These are phyloP conservation scores for Geotrichum fermentans DNA, from an alignment of 1,139 yeast species.

Conservation along the genomic window DNA sequence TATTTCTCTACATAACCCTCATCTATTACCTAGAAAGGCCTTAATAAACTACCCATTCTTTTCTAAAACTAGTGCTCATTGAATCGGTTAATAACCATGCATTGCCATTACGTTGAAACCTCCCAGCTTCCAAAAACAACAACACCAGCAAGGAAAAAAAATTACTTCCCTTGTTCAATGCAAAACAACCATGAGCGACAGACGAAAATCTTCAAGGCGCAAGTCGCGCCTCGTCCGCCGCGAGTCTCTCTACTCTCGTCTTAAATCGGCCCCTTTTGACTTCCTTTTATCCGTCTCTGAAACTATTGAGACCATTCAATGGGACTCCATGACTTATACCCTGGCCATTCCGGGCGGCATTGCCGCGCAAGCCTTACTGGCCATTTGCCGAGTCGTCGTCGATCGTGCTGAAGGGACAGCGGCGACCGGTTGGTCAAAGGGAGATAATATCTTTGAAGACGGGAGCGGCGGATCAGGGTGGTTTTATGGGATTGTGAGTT, in stretches of 20 bases:
- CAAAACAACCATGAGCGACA: slow-evolving; percentile 5
- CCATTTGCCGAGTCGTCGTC: slow-evolving; percentile 26
- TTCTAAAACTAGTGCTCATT: too few relatives aligned
- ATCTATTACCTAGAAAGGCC: not conserved
- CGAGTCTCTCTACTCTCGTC: slow-evolving; percentile 10
- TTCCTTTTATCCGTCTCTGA: slow-evolving; percentile 51
- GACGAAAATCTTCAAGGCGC: not conserved
- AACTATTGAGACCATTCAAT: slow-evolving; percentile 51
- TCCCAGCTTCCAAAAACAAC: not conserved
- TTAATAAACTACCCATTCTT: too few relatives aligned
- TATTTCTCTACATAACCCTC: not conserved
- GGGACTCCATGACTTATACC: slow-evolving; percentile 54
- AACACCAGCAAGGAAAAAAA: not conserved
- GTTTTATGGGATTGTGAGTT: slow-evolving; percentile 6
- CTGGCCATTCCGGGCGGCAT: slow-evolving; percentile 49
- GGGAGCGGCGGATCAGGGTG: slow-evolving; percentile 1
- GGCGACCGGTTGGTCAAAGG: slow-evolving; percentile 2
- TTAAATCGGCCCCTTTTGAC: slow-evolving; percentile 46
- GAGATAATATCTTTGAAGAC: slow-evolving; percentile 14
- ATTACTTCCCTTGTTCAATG: too few relatives aligned
- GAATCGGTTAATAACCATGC: too few relatives aligned
- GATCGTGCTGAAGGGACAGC: slow-evolving; percentile 6
- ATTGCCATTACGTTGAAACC: too few relatives aligned
- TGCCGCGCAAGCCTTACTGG: slow-evolving; percentile 34
- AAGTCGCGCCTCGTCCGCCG: slow-evolving; percentile 12